A percentile compares a stretch with the other conserved stretches of the same genome.
These are phyloP conservation scores for Sclerotinia minor DNA, from an alignment of 2,329 filamentous ascomycete species.

Conservation along the genomic window DNA sequence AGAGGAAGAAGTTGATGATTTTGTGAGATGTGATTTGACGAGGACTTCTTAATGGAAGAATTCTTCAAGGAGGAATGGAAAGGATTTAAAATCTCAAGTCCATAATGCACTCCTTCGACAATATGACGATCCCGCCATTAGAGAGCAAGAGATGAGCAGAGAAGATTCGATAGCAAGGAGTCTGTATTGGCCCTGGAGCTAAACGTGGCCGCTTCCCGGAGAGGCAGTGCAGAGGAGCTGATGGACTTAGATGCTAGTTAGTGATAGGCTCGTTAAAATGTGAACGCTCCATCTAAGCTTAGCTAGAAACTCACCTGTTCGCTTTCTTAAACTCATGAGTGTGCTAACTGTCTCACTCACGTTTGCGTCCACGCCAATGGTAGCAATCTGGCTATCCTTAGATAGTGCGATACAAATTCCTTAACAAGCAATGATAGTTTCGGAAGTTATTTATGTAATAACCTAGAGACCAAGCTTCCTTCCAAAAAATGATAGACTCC, in stretches of 20 bases:
- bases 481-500: no score
- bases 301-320: not conserved
- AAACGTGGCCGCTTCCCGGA: constrained; percentile 48
- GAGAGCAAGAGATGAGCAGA: no score
- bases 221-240: constrained; percentile 1
- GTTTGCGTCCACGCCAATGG: constrained; percentile 9
- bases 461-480: no score
- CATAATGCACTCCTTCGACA: no score
- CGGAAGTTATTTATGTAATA: no score
- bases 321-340: constrained; percentile 1
- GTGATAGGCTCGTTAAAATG: not conserved
- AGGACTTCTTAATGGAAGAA: not conserved
- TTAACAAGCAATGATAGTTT: no score
- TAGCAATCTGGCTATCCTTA: not conserved
- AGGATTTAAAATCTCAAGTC: no score
- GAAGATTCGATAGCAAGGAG: no score
- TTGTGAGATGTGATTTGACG: not conserved
- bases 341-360: not conserved
- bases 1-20: no score
- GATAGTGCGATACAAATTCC: not conserved
- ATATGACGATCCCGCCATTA: no score
- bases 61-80: no score
- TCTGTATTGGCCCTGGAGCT: constrained; percentile 45
- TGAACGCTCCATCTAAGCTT: not conserved
- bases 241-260: not conserved